Conservation (phyloP, 1,284 basidiomycete species). For the Ustilago nuda region DNA sequence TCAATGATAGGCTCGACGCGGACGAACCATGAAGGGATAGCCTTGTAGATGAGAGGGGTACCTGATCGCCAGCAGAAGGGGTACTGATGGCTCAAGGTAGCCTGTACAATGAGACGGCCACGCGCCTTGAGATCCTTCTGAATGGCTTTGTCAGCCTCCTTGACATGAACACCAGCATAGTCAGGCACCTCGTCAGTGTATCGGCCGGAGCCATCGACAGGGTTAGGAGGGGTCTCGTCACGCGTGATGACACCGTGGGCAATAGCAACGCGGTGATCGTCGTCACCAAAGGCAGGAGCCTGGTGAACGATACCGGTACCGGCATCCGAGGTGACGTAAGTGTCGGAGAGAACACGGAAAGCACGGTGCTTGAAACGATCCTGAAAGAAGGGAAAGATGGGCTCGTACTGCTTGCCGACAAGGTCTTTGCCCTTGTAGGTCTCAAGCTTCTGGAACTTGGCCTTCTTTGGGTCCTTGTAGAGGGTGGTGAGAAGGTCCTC, state of each 20-base stretch:
- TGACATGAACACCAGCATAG: conserved; percentile 90
- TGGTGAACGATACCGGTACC: conserved; percentile 99
- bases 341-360: conserved; percentile 89
- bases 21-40: conserved; percentile 96
- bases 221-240: conserved; percentile 95
- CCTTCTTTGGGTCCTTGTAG: conserved; percentile 98
- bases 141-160: conserved; percentile 94
- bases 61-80: conserved; percentile 96
- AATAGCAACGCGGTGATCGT: conserved; percentile 94
- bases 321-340: conserved; percentile 91
- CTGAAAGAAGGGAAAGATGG: conserved; percentile 95
- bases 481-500: conserved; percentile 87
- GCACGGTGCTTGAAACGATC: conserved; percentile 93
- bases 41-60: conserved; percentile 95
- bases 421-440: conserved; percentile 90
- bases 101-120: conserved; percentile 88
- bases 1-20: conserved; percentile 86
- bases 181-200: conserved; percentile 92
- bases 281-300: conserved; percentile 97
- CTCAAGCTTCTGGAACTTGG: conserved; percentile 88
- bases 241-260: conserved; percentile 82
- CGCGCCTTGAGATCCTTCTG: conserved; percentile 90
- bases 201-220: conserved; percentile 87
- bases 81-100: conserved; percentile 88
- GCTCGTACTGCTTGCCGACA: conserved; percentile 96